These are phyloP conservation scores for Biscogniauxia marginata DNA, from an alignment of 2,329 filamentous ascomycete genomes.

Conservation along the genomic window DNA sequence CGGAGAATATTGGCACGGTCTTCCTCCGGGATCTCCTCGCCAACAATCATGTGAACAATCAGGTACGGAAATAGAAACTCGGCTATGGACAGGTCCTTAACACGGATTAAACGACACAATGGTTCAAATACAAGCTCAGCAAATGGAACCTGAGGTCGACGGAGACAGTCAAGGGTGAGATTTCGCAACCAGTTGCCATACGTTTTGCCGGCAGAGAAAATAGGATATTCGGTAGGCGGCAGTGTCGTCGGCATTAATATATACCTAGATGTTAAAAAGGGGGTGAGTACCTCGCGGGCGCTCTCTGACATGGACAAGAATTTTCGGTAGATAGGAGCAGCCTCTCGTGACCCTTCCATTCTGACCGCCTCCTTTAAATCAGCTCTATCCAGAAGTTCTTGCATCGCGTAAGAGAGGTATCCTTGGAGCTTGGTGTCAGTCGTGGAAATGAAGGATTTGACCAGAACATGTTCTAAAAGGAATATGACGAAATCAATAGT, in stretches of 20 bases:
- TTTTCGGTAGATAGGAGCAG: constrained; percentile 63
- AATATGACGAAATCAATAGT: constrained; percentile 83
- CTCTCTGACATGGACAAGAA: constrained; percentile 78
- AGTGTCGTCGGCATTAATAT: constrained; percentile 63
- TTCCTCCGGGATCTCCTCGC: constrained; percentile 57
- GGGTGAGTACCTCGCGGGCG: constrained; percentile 77
- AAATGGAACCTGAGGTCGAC: constrained; percentile 71
- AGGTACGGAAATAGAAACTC: constrained; percentile 88
- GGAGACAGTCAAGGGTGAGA: constrained; percentile 79
- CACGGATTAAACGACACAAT: constrained; percentile 76
- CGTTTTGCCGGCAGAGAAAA: constrained; percentile 66
- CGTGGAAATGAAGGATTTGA: constrained; percentile 87
- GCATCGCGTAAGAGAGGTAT: constrained; percentile 91
- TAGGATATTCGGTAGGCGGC: constrained; percentile 66
- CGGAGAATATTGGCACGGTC: constrained; percentile 64
- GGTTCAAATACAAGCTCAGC: constrained; percentile 77
- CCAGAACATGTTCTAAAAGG: constrained; percentile 80
- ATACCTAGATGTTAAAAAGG: constrained; percentile 85
- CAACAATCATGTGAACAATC: constrained; percentile 78
- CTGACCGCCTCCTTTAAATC: constrained; percentile 62
- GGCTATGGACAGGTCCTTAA: constrained; percentile 81
- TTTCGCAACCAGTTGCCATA: constrained; percentile 81
- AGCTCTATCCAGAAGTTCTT: constrained; percentile 79
- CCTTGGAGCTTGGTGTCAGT: constrained; percentile 86
- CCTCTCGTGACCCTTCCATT: constrained; percentile 44